Evolutionary conservation across 495 filamentous ascomycete genomes (phyloP), one percentile per base, ranked within the genome.

Genomic region (Eremomyces bilateralis): DNA sequence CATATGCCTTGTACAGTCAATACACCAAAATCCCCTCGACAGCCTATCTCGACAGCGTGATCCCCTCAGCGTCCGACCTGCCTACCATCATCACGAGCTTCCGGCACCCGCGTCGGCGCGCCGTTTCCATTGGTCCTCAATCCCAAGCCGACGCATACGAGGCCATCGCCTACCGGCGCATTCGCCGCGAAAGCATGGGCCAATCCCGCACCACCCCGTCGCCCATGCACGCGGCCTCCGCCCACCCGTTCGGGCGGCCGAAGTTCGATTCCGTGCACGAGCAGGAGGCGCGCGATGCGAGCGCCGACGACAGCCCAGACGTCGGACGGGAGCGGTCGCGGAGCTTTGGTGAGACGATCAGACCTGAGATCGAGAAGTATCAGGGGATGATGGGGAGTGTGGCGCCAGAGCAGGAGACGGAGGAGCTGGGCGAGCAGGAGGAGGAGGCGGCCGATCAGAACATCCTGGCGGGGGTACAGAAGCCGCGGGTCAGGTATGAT

Each of bases 111-210:
- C 67, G 68, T 37, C 67, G 88, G 0, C 61, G 78, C 38, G 71
- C 80, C 24, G 70, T 94, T 16, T 92, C 82, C 16, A 65, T 97
- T 21, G 88, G 88, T 0, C 88, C 88, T 4, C 88, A 95, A 54
- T 93, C 83, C 18, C 80, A 77, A 38, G 88, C 88, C 2, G 88
- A 97, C 52, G 88, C 84, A 4, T 93, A 93, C 48, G 88, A 97
- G 57, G 82, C 80, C 13, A 58, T 95, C 15, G 88, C 88, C n/a
- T 92, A 85, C 46, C 69, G 84, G 2, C 80, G 90, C 50, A 67
- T 67, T 42, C 62, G 83, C 43, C 61, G 79, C 27, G 79, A 92
- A 50, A 92, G 78, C 44, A 57, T 73, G 49, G 10, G 8, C 6
- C 6, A 27, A 6, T 27, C 24, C 8, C 24, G 8, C 24, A 27